These are phyloP conservation scores for Blastobotrys indianensis DNA, from an alignment of 1,139 yeast species.

Conservation along the genomic window DNA sequence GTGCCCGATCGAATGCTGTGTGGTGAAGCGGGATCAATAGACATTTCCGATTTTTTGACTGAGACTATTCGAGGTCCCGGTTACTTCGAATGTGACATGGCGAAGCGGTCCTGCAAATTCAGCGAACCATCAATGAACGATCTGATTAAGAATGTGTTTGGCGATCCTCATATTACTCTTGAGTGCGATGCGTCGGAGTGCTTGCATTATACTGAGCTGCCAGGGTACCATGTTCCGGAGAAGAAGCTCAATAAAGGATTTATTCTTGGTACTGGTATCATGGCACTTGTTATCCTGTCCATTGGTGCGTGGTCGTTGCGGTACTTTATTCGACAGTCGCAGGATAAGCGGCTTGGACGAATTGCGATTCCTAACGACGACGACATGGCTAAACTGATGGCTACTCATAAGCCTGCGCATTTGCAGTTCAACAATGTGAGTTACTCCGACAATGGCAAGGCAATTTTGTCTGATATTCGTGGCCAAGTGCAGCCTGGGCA, in stretches of 20 bases:
- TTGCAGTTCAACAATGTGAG: constrained; percentile 68
- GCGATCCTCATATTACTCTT: constrained; percentile 81
- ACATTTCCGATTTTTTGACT: constrained; percentile 84
- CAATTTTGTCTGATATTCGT: constrained; percentile 54
- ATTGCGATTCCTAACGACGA: constrained; percentile 35
- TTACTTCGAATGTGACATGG: constrained; percentile 73
- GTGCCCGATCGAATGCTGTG: constrained; percentile 89
- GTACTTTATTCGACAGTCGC: constrained; percentile 26
- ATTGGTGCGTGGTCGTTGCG: constrained; percentile 42
- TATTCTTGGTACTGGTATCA: constrained; percentile 46
- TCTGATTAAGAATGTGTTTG: constrained; percentile 81
- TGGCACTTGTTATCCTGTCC: constrained; percentile 38
- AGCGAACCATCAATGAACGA: constrained; percentile 97
- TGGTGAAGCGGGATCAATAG: constrained; percentile 91
- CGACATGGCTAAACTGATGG: constrained; percentile 33
- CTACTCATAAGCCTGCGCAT: constrained; percentile 64
- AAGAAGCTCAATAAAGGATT: constrained; percentile 48
- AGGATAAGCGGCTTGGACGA: constrained; percentile 21
- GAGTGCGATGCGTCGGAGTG: constrained; percentile 85
- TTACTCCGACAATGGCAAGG: constrained; percentile 52
- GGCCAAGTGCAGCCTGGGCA: constrained; percentile 84
- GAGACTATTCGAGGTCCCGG: constrained; percentile 94
- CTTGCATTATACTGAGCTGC: constrained; percentile 83
- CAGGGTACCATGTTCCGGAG: constrained; percentile 71
- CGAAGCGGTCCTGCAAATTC: constrained; percentile 58